Base-by-base conservation (phyloP, 2,329 filamentous ascomycete genomes). In the Chrysosporium keratinophilum region DNA sequence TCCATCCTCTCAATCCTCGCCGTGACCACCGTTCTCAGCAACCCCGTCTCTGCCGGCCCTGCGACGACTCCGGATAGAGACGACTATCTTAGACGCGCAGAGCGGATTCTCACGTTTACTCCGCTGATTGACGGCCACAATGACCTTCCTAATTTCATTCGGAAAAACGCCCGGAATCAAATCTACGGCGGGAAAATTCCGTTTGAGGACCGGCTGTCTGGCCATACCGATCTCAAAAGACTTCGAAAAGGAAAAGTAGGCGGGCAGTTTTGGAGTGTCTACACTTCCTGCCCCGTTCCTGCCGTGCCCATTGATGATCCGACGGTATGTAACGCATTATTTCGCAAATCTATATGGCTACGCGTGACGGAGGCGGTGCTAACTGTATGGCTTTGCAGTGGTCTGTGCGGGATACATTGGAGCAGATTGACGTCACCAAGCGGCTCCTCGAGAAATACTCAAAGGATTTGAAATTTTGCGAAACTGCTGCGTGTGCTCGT, bases 111-210 rank as follows among this genome's bases (percentile, higher is more conserved):
- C 0, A 54, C 48, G 20, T 60, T 56, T 11, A 62, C 62, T 3
- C 64, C 65, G 7, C 46, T 67, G 35, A 64, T 67, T 34, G 66
- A 68, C 56, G 66, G 66, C 0, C 66, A 68, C 51, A 68, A 68
- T 54, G 66, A 67, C 54, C 50, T 67, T 14, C 66, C 64, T 1
- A 61, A 61, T 52, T 48, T 64, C 41, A 57, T 68, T 19, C 57
- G 65, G 11, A 57, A 58, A n/a, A 56, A 61, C 17, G 59, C 61
- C 23, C 46, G 63, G n/a, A 61, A 63, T 35, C 62, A 64, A 44
- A 64, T 67, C 17, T 63, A 65, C 55, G 54, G 61, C 54, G 57
- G 55, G 11, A 57, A 51, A n/a, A 54, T 61, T 39, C 56, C 57
- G 17, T 61, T 62, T 40, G 54, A 58, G n/a, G 52, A 55, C 20